Evolutionary conservation across 257 asterid genomes (phyloP), one percentile per base, ranked within the genome.

Genomic region (Anisodus tanguticus): DNA sequence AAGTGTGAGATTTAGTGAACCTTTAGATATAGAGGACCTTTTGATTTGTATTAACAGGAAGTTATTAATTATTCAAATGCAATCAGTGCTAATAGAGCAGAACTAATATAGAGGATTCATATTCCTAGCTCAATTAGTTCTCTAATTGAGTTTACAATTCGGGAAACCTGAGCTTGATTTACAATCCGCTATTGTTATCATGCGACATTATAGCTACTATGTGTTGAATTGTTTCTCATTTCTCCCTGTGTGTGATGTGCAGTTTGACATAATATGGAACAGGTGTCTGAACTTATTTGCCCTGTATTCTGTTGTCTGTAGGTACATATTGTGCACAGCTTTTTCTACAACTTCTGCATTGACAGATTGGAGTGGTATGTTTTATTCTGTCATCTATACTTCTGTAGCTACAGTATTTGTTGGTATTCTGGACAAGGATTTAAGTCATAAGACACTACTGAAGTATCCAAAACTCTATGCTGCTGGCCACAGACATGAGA

Each of bases 361-460:
- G 85, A 97, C 99, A 79, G 99, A 95, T 82, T 95, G 97, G 98
- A 97, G 99, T 83, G 93, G 98, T 83, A 98, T 97, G 57, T 92
- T 97, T 58, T 97, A 97, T 84, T 93, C 98, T 53, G 94, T 97
- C 80, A 86, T 97, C 85, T 97, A 97, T 86, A 97, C 99, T 83
- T 97, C 98, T 10, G 83, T 95, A 63, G 98, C 98, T 79, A 95
- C 98, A 26, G 87, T 95, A 39, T 93, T 97, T 84, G 98, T 95
- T 54, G 99, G 99, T 84, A 91, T 97, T 87, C 92, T 97, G 68
- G 99, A 97, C 89, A 97, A 97, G 91, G 95, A 95, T 89, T 89
- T 97, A 35, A 93, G 98, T 86, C 90, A 91, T 88, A 92, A 91
- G 88, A 97, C 98, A 39, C 83, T 97, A 79, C 95, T 97, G 84